Percentiles rank a stretch among this genome's conserved stretches.
phyloP scores from a whole-genome alignment of 306 rosid species.

The Mimosa bimucronata region DNA sequence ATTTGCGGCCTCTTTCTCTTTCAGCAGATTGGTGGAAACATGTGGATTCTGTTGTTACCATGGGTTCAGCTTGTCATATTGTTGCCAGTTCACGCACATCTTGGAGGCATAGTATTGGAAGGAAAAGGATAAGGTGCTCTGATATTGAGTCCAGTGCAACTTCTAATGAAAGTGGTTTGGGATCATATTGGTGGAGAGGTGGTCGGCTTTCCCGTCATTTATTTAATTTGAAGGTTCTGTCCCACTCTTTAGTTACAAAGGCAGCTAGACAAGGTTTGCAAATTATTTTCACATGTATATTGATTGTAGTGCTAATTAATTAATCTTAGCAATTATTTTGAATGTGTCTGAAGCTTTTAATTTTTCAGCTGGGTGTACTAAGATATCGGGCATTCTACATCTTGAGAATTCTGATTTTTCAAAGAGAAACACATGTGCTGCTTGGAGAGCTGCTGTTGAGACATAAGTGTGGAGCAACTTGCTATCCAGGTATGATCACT shows the following conservation, averaged over 20 bases:
- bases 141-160: constrained; percentile 69
- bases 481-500: constrained; percentile 75
- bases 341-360: constrained; percentile 51
- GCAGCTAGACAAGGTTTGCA: constrained; percentile 93
- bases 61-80: constrained; percentile 91
- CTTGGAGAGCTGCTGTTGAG: constrained; percentile 96
- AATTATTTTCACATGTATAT: constrained; percentile 35
- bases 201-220: constrained; percentile 87
- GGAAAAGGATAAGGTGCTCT: constrained; percentile 66
- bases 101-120: constrained; percentile 64
- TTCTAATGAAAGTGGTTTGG: constrained; percentile 75
- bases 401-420: constrained; percentile 94
- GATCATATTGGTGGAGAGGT: constrained; percentile 96
- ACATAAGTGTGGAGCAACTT: constrained; percentile 80
- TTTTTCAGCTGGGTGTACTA: constrained; percentile 85
- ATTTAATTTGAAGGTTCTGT: constrained; percentile 83
- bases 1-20: constrained; percentile 67
- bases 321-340: constrained; percentile 52
- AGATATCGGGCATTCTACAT: constrained; percentile 81
- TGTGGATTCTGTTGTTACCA: constrained; percentile 72
- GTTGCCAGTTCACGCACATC: constrained; percentile 64
- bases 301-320: constrained; percentile 40
- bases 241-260: constrained; percentile 73
- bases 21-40: constrained; percentile 86
- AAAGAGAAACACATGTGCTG: constrained; percentile 74